Percentiles rank a stretch among this genome's conserved stretches.
These are phyloP conservation scores for Tympanopsis confertula DNA, from an alignment of 2,329 filamentous ascomycete genomes.

Conservation along the genomic window DNA sequence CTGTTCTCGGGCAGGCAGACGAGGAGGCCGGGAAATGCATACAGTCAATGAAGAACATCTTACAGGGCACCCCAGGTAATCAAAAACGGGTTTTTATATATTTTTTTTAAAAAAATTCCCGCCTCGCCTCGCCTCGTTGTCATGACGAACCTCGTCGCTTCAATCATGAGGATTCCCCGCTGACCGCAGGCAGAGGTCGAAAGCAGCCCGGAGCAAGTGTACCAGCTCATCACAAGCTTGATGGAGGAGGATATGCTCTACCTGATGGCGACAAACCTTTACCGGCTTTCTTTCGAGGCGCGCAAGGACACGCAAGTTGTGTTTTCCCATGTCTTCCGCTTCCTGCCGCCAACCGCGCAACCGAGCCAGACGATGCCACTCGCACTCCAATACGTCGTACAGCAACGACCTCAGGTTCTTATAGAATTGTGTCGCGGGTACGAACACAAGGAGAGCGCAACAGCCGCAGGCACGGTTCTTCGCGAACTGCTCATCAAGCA, in stretches of 20 bases:
- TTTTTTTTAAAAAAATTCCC: too few relatives aligned
- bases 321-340: constrained; percentile 88
- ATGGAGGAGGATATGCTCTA: constrained; percentile 85
- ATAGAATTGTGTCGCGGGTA: constrained; percentile 83
- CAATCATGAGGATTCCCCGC: too few relatives aligned
- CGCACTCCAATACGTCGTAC: constrained; percentile 79
- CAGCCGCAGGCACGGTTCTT: constrained; percentile 79
- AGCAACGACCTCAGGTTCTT: constrained; percentile 75
- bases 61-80: constrained; percentile 85
- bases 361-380: constrained; percentile 50
- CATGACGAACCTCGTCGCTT: too few relatives aligned
- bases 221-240: constrained; percentile 71
- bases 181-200: constrained; percentile 55
- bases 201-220: constrained; percentile 75
- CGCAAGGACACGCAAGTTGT: constrained; percentile 93
- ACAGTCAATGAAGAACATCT: constrained; percentile 78
- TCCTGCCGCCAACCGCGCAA: constrained; percentile 52
- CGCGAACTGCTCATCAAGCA: constrained; percentile 73
- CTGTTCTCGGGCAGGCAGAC: constrained; percentile 38
- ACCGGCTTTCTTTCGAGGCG: constrained; percentile 84
- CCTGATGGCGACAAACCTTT: constrained; percentile 69
- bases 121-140: too few relatives aligned
- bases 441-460: constrained; percentile 79
- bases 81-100: constrained; percentile 5
- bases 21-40: constrained; percentile 83